phyloP scores from a whole-genome alignment of 768 basidiomycete genomes.

The Panaeolus papilionaceus region DNA sequence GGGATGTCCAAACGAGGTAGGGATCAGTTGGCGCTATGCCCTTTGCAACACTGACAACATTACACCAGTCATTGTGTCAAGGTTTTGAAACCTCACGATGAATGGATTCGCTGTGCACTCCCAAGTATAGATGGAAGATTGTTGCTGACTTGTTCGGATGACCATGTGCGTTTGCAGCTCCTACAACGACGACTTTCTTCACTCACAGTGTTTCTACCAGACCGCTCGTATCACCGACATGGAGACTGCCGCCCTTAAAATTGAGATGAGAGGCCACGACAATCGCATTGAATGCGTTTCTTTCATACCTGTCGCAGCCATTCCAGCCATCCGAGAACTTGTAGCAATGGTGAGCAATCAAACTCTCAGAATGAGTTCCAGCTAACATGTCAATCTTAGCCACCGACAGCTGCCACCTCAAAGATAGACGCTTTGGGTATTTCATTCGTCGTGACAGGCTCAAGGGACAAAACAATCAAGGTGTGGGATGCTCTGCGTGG shows the following conservation, averaged over 20 bases:
- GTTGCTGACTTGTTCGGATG: slow-evolving; percentile 83
- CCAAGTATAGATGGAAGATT: slow-evolving; percentile 77
- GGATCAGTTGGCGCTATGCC: slow-evolving; percentile 31
- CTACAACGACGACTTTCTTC: neutral
- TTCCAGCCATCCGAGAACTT: slow-evolving; percentile 78
- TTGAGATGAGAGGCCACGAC: slow-evolving; percentile 87
- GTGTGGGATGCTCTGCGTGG: slow-evolving; percentile 90
- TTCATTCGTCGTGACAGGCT: slow-evolving; percentile 77
- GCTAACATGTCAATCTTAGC: slow-evolving; percentile 22
- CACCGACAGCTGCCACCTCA: slow-evolving; percentile 31
- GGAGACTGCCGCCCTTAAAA: slow-evolving; percentile 73
- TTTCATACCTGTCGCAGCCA: slow-evolving; percentile 81
- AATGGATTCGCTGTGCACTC: slow-evolving; percentile 81
- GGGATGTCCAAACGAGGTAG: slow-evolving; percentile 87
- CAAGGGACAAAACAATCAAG: slow-evolving; percentile 91
- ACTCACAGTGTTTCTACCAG: slow-evolving; percentile 17
- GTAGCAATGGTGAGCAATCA: slow-evolving; percentile 64
- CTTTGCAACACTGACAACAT: neutral
- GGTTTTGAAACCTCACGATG: slow-evolving; percentile 56
- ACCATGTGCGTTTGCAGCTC: slow-evolving; percentile 64
- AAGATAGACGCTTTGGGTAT: slow-evolving; percentile 38
- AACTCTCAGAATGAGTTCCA: slow-evolving; percentile 1
- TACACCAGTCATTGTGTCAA: slow-evolving; percentile 64
- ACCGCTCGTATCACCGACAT: slow-evolving; percentile 31
- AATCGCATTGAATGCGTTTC: slow-evolving; percentile 84